Evolutionary conservation across 441 rosid genomes (phyloP).

Genomic region (Cnidoscolus chayamansa): DNA sequence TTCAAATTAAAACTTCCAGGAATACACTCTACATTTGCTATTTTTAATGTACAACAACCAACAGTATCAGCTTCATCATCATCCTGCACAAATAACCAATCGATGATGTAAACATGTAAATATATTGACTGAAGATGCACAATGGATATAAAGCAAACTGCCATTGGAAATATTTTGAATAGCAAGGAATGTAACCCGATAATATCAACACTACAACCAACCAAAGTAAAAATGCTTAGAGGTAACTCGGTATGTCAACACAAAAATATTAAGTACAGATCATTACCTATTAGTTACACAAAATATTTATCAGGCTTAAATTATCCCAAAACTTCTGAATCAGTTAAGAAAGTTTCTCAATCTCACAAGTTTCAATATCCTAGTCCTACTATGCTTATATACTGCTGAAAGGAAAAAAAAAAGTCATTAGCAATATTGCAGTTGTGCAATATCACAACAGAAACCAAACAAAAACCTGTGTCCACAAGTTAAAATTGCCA

Average conservation of each 20-base stretch:
- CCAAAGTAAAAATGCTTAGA: background rate
- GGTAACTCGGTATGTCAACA: background rate
- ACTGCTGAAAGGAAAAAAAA: background rate
- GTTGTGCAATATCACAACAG: background rate
- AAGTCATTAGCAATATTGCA: background rate
- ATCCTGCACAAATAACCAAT: constrained; percentile 51
- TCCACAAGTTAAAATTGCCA: background rate
- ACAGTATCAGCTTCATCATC: constrained; percentile 99
- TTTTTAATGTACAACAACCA: constrained; percentile 98
- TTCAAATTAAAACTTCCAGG: constrained; percentile 72
- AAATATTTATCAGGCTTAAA: too few relatives aligned
- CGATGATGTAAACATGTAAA: constrained; percentile 9
- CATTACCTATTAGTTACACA: background rate
- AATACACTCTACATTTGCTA: constrained; percentile 84
- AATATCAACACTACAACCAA: background rate
- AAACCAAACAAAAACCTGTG: background rate
- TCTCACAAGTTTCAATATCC: background rate
- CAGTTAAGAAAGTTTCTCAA: background rate
- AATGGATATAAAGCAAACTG: background rate
- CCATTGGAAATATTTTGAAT: background rate
- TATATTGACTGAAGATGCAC: constrained; percentile 3
- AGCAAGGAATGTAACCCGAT: background rate
- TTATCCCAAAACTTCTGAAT: background rate
- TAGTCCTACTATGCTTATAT: background rate
- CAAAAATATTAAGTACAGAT: too few relatives aligned